Percentiles rank a stretch among this genome's conserved stretches.
These are phyloP conservation scores for Haplosporangium gracile DNA, from an alignment of 192 early-diverging fungal genomes.

Conservation along the genomic window DNA sequence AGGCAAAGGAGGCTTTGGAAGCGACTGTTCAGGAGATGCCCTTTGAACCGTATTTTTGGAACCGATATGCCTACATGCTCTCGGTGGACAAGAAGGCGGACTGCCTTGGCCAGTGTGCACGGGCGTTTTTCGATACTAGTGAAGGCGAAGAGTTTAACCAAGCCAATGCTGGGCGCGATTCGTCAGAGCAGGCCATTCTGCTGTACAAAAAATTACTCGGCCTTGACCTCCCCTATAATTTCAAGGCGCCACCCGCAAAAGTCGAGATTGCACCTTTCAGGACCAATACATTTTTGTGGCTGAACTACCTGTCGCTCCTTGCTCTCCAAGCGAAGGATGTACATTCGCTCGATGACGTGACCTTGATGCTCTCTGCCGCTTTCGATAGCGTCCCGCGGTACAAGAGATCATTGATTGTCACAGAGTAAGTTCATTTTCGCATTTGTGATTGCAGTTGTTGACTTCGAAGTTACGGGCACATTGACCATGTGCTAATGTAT, in stretches of 20 bases:
- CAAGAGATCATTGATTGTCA: not conserved
- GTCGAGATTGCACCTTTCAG: not conserved
- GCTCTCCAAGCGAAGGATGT: slow-evolving; percentile 6
- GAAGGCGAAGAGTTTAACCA: not conserved
- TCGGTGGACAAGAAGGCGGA: not conserved
- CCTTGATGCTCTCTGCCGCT: slow-evolving; percentile 8
- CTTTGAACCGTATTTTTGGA: slow-evolving; percentile 38
- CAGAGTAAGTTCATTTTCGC: slow-evolving; percentile 22
- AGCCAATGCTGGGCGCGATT: not conserved
- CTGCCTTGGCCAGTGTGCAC: slow-evolving; percentile 26
- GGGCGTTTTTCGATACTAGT: slow-evolving; percentile 14
- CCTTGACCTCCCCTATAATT: slow-evolving; percentile 11
- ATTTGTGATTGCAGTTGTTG: not conserved
- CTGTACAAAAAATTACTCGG: slow-evolving; percentile 37
- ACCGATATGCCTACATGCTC: slow-evolving; percentile 30
- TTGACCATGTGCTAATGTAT: not conserved
- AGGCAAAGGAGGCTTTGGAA: slow-evolving; percentile 7
- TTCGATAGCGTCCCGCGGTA: slow-evolving; percentile 1
- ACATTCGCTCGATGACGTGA: slow-evolving; percentile 9
- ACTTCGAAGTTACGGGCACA: too few species aligned
- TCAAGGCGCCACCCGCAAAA: slow-evolving; percentile 11
- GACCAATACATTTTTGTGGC: slow-evolving; percentile 44
- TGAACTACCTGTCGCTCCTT: slow-evolving; percentile 45
- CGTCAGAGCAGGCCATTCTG: slow-evolving; percentile 14
- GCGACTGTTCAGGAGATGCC: slow-evolving; percentile 24